Evolutionary conservation across 2,329 filamentous ascomycete genomes (phyloP).

Genomic region (Cercospora zeina): DNA sequence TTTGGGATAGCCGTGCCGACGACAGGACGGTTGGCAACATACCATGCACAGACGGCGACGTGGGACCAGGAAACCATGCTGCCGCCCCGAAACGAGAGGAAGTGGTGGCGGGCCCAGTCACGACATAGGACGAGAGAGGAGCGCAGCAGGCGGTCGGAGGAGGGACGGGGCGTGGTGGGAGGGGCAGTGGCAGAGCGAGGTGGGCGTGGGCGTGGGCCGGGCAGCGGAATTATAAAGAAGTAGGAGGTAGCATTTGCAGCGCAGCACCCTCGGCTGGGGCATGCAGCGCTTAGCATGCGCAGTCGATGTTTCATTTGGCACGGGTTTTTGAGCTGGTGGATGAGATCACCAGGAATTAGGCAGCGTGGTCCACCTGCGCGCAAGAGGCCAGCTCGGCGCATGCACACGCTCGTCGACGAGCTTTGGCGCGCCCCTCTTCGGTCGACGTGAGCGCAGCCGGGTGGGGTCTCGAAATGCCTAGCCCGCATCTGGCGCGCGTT

Average conservation of each 20-base stretch:
- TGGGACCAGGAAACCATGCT: slow-evolving; percentile 41
- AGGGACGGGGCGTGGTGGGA: background rate
- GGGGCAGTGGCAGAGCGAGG: slow-evolving; percentile 23
- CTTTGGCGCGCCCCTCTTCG: slow-evolving; percentile 20
- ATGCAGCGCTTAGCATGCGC: slow-evolving; percentile 38
- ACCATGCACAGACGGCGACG: slow-evolving; percentile 40
- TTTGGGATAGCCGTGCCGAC: slow-evolving; percentile 27
- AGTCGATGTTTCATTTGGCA: slow-evolving; percentile 28
- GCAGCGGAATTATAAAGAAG: slow-evolving; percentile 37
- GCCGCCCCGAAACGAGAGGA: slow-evolving; percentile 39
- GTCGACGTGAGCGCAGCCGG: background rate
- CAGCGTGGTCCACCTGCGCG: slow-evolving; percentile 29
- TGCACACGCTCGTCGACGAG: slow-evolving; percentile 25
- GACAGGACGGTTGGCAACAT: slow-evolving; percentile 25
- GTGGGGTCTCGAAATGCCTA: slow-evolving; percentile 13
- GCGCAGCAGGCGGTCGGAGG: slow-evolving; percentile 22
- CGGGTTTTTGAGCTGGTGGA: slow-evolving; percentile 24
- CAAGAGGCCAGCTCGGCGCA: slow-evolving; percentile 29
- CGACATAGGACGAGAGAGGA: slow-evolving; percentile 36
- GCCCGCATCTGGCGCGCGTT: slow-evolving; percentile 16
- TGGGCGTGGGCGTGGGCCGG: no score
- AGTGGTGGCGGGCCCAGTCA: slow-evolving; percentile 31
- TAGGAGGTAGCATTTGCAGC: no score
- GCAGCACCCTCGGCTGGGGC: slow-evolving; percentile 37
- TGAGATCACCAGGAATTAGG: slow-evolving; percentile 36